Evolutionary conservation across 1,284 basidiomycete species (phyloP).

Genomic region (Flammula alnicola): DNA sequence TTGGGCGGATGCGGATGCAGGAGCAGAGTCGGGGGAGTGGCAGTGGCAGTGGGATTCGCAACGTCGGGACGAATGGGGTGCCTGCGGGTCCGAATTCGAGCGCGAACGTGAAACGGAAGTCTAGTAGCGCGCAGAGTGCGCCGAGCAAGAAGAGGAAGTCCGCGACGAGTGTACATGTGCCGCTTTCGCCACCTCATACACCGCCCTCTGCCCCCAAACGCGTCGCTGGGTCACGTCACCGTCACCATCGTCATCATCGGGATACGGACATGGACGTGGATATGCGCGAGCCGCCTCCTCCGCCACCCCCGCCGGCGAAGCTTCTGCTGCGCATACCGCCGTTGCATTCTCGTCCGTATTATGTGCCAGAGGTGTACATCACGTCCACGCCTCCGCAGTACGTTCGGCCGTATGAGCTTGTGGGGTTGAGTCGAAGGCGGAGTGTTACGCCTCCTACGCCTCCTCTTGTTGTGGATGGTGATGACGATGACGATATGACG

Average conservation of each 20-base stretch:
- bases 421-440: slow-evolving; percentile 6
- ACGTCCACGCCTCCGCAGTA: slow-evolving; percentile 22
- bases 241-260: not conserved
- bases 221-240: not conserved
- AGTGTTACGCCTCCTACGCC: slow-evolving; percentile 6
- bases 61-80: not conserved
- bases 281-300: not conserved
- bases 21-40: slow-evolving; percentile 8
- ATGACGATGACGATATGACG: not conserved
- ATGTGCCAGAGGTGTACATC: slow-evolving; percentile 34
- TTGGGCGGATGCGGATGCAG: slow-evolving; percentile 5
- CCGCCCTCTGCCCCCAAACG: slow-evolving; percentile 4
- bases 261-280: slow-evolving; percentile 9
- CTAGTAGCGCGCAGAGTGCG: not conserved
- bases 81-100: not conserved
- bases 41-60: not conserved
- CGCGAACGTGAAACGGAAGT: slow-evolving; percentile 9
- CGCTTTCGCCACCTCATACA: slow-evolving; percentile 18
- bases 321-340: slow-evolving; percentile 32
- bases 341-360: slow-evolving; percentile 7
- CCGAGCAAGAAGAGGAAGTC: slow-evolving; percentile 4
- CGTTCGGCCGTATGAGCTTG: slow-evolving; percentile 11
- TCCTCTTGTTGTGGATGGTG: not conserved
- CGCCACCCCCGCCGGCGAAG: slow-evolving; percentile 11
- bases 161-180: not conserved